These are phyloP conservation scores for Phyllosticta paracitricarpa DNA, from an alignment of 2,329 filamentous ascomycete species.

Conservation along the genomic window DNA sequence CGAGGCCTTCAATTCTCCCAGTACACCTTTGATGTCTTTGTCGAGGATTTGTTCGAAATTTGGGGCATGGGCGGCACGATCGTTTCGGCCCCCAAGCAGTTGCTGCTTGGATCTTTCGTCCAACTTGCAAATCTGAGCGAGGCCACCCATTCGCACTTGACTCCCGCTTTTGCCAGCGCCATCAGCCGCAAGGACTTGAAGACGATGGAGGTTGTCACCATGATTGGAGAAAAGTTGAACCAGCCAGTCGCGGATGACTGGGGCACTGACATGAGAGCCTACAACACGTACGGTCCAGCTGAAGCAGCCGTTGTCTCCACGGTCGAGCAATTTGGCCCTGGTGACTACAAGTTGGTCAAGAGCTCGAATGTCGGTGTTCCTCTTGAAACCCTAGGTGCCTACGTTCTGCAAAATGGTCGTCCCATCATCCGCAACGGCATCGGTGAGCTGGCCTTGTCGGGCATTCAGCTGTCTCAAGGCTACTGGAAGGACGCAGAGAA, in stretches of 20 bases:
- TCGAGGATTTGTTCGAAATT: conserved; percentile 42
- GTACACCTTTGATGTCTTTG: conserved; percentile 44
- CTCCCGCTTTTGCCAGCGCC: conserved; percentile 22
- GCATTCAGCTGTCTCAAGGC: conserved; percentile 26
- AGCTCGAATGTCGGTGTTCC: conserved; percentile 26
- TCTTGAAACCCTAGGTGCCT: conserved; percentile 15
- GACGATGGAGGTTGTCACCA: conserved; percentile 12
- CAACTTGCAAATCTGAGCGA: conserved; percentile 10
- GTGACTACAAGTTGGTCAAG: conserved; percentile 9
- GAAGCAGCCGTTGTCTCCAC: conserved; percentile 26
- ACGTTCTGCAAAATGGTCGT: conserved; percentile 13
- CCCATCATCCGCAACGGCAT: conserved; percentile 17
- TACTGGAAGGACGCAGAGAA: conserved; percentile 23
- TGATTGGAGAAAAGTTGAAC: conserved; percentile 14
- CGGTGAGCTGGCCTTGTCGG: conserved; percentile 28
- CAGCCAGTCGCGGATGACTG: conserved; percentile 18
- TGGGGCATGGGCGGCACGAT: conserved; percentile 37
- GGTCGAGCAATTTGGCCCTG: conserved; percentile 18
- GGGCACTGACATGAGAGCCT: conserved; percentile 25
- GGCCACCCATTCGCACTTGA: conserved; percentile 22
- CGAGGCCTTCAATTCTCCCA: conserved; percentile 24
- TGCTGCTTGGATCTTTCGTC: conserved; percentile 32
- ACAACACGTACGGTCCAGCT: conserved; percentile 32
- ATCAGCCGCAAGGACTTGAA: conserved; percentile 15
- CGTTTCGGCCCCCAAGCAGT: conserved; percentile 42